Evolutionary conservation across 2,329 filamentous ascomycete genomes (phyloP).

Genomic region (Nothophoma quercina): DNA sequence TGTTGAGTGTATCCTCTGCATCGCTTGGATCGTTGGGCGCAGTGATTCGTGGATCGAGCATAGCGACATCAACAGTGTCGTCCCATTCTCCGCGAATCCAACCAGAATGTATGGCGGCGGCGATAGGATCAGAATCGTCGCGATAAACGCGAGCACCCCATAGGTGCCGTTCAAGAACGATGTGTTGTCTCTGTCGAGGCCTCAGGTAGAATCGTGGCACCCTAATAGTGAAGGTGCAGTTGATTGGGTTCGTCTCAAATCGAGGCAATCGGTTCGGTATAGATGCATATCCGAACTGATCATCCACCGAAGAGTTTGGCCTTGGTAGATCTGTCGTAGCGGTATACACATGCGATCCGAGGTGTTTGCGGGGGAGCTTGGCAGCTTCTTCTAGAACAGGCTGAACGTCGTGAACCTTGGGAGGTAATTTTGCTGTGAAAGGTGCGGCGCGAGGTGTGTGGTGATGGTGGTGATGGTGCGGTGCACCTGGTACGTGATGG

Average conservation of each 20-base stretch:
- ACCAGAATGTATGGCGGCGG: constrained; percentile 89
- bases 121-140: constrained; percentile 92
- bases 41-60: constrained; percentile 67
- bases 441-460: constrained; percentile 38
- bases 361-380: constrained; percentile 75
- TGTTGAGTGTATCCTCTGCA: constrained; percentile 53
- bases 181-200: constrained; percentile 75
- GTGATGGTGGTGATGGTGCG: constrained; percentile 44
- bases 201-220: constrained; percentile 81
- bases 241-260: constrained; percentile 76
- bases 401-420: constrained; percentile 63
- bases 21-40: constrained; percentile 53
- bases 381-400: constrained; percentile 75
- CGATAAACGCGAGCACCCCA: constrained; percentile 97
- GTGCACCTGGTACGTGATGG: constrained; percentile 49
- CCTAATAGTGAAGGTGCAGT: constrained; percentile 89
- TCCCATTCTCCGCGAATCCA: constrained; percentile 92
- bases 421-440: constrained; percentile 64
- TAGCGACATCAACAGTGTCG: constrained; percentile 73
- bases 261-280: constrained; percentile 77
- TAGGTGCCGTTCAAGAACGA: constrained; percentile 78
- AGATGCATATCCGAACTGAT: constrained; percentile 65
- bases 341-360: constrained; percentile 85
- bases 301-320: constrained; percentile 52
- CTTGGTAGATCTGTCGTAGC: constrained; percentile 65